A percentile compares a stretch with the other conserved stretches of the same genome.
Evolutionary conservation across 2,329 filamentous ascomycete genomes (phyloP).

Genomic region (Neoscytalidium dimidiatum): DNA sequence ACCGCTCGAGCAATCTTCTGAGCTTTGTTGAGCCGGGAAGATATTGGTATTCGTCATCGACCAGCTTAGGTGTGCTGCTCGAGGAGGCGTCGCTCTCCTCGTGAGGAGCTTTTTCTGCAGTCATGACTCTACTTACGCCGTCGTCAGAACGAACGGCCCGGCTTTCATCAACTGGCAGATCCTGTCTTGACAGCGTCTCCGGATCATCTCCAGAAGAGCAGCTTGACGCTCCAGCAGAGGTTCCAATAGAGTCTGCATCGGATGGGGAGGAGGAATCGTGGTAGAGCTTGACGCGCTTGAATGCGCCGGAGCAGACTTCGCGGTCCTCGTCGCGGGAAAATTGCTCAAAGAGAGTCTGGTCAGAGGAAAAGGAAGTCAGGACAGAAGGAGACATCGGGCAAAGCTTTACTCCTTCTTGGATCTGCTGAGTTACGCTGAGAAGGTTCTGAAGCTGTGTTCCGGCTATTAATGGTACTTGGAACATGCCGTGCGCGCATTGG

Average conservation of each 20-base stretch:
- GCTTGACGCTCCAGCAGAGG: constrained; percentile 1
- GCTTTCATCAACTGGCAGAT: not conserved
- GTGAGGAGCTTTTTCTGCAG: not conserved
- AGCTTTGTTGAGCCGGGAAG: not conserved
- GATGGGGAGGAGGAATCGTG: not conserved
- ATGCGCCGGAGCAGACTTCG: not conserved
- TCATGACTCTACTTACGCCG: not conserved
- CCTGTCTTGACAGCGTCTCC: not conserved
- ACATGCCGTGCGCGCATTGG: too few relatives aligned
- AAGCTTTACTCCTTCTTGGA: not conserved
- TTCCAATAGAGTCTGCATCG: constrained; percentile 2
- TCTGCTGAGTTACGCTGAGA: too few relatives aligned
- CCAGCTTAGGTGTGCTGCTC: not conserved
- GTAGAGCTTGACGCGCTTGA: not conserved
- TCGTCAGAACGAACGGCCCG: not conserved
- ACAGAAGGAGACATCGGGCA: not conserved
- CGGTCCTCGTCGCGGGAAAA: not conserved
- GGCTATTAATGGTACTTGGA: too few relatives aligned
- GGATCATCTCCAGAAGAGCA: not conserved
- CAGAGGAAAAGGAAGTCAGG: not conserved
- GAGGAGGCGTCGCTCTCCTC: not conserved
- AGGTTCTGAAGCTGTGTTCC: too few relatives aligned
- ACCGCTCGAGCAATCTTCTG: not conserved
- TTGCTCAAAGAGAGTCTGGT: not conserved
- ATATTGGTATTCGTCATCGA: not conserved